Conservation (phyloP, 305 asterid species). For the Fraxinus greggii region DNA sequence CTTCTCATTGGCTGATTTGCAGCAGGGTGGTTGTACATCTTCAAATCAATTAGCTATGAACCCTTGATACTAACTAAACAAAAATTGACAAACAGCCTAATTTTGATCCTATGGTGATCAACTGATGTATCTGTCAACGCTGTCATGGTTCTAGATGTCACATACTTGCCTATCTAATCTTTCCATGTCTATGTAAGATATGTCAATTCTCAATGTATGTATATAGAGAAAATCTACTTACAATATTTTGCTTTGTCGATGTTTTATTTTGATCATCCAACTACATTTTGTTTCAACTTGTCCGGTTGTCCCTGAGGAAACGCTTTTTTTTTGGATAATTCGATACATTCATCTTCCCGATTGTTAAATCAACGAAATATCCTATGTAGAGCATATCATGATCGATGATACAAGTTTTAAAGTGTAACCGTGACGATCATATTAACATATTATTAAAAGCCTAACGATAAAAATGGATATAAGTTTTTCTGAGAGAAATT, state of each 20-base stretch:
- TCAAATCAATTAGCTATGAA: constrained; percentile 16
- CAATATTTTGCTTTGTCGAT: neutral
- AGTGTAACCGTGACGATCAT: too few species aligned
- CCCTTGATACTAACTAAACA: constrained; percentile 8
- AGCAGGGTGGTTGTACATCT: constrained; percentile 31
- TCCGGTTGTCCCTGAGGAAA: too few species aligned
- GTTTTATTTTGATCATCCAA: neutral
- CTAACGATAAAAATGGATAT: too few species aligned
- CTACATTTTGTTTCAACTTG: too few species aligned
- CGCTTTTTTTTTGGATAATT: too few species aligned
- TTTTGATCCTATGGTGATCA: neutral
- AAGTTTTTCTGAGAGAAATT: too few species aligned
- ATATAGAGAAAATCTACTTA: neutral
- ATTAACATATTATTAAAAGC: too few species aligned
- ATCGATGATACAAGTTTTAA: too few species aligned
- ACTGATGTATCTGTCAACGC: neutral
- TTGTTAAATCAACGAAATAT: too few species aligned
- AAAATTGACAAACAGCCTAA: neutral
- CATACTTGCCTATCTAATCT: neutral
- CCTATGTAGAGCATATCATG: too few species aligned
- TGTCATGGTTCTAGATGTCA: neutral
- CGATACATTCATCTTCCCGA: too few species aligned
- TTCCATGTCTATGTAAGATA: neutral
- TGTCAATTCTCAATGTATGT: neutral
- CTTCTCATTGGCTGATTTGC: constrained; percentile 64